Conservation (phyloP, 305 asterid genomes). For the Striga hermonthica region DNA sequence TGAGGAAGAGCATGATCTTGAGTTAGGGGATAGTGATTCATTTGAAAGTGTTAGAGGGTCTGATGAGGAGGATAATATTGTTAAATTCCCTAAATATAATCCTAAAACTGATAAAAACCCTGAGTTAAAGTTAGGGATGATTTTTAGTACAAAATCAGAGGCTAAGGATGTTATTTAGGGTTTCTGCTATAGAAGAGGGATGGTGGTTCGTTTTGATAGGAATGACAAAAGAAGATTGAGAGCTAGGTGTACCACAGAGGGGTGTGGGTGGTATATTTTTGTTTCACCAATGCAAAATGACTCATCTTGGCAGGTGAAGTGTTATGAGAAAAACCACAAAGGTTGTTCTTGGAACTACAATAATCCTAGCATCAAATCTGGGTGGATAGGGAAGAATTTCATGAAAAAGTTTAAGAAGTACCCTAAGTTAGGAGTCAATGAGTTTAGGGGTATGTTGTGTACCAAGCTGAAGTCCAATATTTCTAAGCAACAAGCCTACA, state of each 20-base stretch:
- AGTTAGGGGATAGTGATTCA: neutral
- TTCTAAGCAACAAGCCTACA: neutral
- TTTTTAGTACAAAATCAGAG: neutral
- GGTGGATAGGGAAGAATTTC: constrained; percentile 5
- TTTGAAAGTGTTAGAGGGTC: neutral
- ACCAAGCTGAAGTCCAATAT: neutral
- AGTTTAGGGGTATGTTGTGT: neutral
- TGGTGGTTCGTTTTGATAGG: neutral
- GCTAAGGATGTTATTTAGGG: neutral
- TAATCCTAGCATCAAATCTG: neutral
- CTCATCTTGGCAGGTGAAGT: neutral
- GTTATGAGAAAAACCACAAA: neutral
- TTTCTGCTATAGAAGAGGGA: neutral
- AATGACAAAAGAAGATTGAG: neutral
- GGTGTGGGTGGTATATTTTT: neutral
- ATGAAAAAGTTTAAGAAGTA: constrained; percentile 9
- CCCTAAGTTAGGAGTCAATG: neutral
- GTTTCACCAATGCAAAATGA: constrained; percentile 5
- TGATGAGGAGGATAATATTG: neutral
- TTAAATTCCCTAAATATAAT: neutral
- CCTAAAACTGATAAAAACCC: neutral
- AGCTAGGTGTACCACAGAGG: neutral
- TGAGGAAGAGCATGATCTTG: neutral
- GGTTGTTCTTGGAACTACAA: constrained; percentile 4
- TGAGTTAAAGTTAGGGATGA: neutral